Percentiles rank a stretch among this genome's conserved stretches.
Conservation (phyloP, 2,329 filamentous ascomycete genomes). For the Pestalotiopsis sp. region DNA sequence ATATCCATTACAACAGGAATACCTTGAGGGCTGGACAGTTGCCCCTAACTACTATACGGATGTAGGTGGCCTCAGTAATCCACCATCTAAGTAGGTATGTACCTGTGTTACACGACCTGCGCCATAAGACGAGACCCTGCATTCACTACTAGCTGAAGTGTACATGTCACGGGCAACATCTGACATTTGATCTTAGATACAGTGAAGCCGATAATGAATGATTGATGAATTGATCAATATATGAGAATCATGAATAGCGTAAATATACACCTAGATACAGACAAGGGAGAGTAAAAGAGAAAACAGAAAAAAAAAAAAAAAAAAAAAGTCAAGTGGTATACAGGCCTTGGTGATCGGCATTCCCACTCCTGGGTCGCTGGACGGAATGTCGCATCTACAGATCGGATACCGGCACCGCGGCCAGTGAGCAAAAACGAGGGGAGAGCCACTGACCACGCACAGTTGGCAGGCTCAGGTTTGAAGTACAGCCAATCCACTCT, state of each 20-base stretch:
- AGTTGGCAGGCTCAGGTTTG: neutral
- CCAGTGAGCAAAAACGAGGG: neutral
- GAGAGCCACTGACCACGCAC: neutral
- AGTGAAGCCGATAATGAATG: too few species aligned
- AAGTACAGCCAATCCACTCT: constrained; percentile 7
- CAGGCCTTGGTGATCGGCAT: neutral
- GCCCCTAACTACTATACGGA: neutral
- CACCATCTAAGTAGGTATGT: neutral
- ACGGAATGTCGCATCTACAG: neutral
- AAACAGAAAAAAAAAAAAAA: too few species aligned
- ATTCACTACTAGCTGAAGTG: neutral
- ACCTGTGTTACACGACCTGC: neutral
- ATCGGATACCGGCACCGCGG: constrained; percentile 2
- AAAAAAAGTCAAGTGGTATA: neutral
- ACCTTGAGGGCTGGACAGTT: neutral
- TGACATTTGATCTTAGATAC: too few species aligned
- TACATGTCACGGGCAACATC: neutral
- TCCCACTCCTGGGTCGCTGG: neutral
- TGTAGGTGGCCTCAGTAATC: neutral
- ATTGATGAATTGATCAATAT: too few species aligned
- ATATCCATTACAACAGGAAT: too few species aligned
- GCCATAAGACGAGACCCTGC: neutral
- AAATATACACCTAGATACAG: too few species aligned
- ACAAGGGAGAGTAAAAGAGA: too few species aligned
- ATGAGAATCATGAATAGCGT: too few species aligned